Percentiles rank a stretch among this genome's conserved stretches.
These are phyloP conservation scores for Dactylonectria macrodidyma DNA, from an alignment of 2,329 filamentous ascomycete species.

Conservation along the genomic window DNA sequence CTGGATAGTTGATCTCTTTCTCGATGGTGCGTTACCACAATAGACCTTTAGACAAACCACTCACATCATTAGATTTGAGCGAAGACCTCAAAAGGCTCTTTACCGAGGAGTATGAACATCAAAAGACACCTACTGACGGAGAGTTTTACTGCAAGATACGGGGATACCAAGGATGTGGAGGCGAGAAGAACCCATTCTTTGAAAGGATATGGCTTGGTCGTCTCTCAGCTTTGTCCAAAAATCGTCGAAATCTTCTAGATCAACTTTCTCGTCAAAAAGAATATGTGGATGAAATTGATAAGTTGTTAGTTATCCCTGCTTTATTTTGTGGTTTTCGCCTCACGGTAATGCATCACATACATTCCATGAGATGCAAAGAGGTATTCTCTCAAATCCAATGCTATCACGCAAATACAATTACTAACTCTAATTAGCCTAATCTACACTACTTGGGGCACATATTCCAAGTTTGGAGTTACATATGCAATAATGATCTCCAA, in stretches of 20 bases:
- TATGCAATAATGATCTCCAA: conserved; percentile 47
- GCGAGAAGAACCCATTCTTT: conserved; percentile 36
- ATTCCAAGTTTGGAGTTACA: conserved; percentile 50
- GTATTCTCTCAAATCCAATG: not conserved
- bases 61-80: conserved; percentile 30
- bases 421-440: conserved; percentile 5
- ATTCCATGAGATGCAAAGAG: conserved; percentile 4
- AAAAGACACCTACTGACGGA: conserved; percentile 33
- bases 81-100: conserved; percentile 24
- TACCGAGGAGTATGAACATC: conserved; percentile 32
- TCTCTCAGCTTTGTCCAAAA: conserved; percentile 40
- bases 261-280: conserved; percentile 44
- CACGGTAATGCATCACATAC: not conserved
- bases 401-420: not conserved
- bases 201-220: conserved; percentile 44
- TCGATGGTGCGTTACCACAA: conserved; percentile 37
- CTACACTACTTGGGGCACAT: conserved; percentile 44
- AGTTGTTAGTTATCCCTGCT: conserved; percentile 38
- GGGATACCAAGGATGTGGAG: conserved; percentile 35
- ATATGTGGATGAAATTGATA: conserved; percentile 51
- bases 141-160: conserved; percentile 42
- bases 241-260: conserved; percentile 43
- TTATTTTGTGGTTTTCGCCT: conserved; percentile 4
- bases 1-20: conserved; percentile 52
- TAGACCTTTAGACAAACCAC: not conserved